Evolutionary conservation across 306 rosid genomes (phyloP).

Genomic region (Cicer yamashitae): DNA sequence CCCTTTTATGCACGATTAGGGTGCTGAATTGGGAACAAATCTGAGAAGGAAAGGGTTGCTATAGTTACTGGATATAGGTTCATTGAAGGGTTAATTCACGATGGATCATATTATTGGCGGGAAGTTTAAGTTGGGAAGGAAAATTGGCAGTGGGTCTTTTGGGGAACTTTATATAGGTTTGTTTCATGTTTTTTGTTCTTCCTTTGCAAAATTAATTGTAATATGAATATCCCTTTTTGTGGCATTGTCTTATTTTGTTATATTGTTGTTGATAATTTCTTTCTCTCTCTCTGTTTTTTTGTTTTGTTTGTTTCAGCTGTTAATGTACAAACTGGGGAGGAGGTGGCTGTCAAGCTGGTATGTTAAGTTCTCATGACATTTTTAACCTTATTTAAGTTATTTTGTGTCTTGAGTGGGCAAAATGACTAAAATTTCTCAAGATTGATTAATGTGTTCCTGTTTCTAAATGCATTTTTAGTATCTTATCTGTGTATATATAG

Average conservation of each 20-base stretch:
- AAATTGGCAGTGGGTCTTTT: constrained; percentile 99
- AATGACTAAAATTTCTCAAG: constrained; percentile 32
- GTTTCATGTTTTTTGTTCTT: constrained; percentile 30
- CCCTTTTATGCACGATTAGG: constrained; percentile 47
- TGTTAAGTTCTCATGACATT: constrained; percentile 43
- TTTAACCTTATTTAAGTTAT: not conserved
- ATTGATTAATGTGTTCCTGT: constrained; percentile 1
- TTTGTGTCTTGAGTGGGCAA: constrained; percentile 29
- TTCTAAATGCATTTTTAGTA: constrained; percentile 15
- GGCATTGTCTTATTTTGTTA: constrained; percentile 9
- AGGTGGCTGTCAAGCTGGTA: constrained; percentile 99
- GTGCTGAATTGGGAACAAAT: constrained; percentile 58
- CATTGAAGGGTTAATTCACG: constrained; percentile 52
- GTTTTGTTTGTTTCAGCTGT: constrained; percentile 60
- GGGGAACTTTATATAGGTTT: constrained; percentile 98
- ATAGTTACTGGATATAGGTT: constrained; percentile 48
- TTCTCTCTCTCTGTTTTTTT: constrained; percentile 13
- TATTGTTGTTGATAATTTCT: constrained; percentile 36
- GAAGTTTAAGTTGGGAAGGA: constrained; percentile 95
- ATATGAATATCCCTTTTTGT: not conserved
- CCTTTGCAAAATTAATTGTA: not conserved
- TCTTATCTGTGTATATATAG: not conserved
- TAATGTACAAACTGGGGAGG: constrained; percentile 96
- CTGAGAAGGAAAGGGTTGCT: constrained; percentile 45
- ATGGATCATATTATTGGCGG: constrained; percentile 97